Evolutionary conservation across 2,329 filamentous ascomycete genomes (phyloP).

Genomic region (Aspergillus pseudoglaucus): DNA sequence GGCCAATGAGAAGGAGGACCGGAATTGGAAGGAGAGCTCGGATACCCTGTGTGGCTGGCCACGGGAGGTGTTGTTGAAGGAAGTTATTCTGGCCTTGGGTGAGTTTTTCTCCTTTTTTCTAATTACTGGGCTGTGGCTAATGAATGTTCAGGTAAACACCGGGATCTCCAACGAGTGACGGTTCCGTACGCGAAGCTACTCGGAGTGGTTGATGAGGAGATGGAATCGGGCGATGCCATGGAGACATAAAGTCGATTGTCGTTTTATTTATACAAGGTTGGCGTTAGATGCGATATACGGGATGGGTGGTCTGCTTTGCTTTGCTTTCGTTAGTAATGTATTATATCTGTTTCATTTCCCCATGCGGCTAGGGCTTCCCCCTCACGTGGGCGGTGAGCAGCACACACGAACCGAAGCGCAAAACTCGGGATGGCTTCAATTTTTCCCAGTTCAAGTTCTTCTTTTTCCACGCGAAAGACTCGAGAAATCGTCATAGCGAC

Average conservation of each 20-base stretch:
- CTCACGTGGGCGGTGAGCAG: constrained; percentile 23
- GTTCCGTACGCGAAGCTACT: constrained; percentile 87
- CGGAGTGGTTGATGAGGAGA: constrained; percentile 44
- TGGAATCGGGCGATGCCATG: constrained; percentile 30
- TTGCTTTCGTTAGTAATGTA: background rate
- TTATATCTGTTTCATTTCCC: background rate
- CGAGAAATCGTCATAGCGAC: background rate
- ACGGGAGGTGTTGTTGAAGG: constrained; percentile 76
- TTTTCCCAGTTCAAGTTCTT: constrained; percentile 4
- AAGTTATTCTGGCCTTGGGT: constrained; percentile 90
- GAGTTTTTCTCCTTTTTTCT: constrained; percentile 30
- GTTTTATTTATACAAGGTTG: background rate
- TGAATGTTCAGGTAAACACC: constrained; percentile 69
- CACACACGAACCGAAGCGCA: constrained; percentile 18
- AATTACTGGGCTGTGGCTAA: constrained; percentile 3
- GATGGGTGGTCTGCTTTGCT: background rate
- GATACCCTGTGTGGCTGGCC: constrained; percentile 86
- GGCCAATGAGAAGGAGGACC: constrained; percentile 35
- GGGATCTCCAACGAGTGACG: constrained; percentile 88
- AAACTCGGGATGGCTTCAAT: constrained; percentile 4
- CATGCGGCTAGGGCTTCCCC: constrained; percentile 10
- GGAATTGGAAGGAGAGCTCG: constrained; percentile 43
- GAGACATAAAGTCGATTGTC: constrained; percentile 19
- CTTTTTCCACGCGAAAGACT: constrained; percentile 3
- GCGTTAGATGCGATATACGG: constrained; percentile 1